Percentiles rank a stretch among this genome's conserved stretches.
phyloP scores from a whole-genome alignment of 208 protist species.

The Tritrichomonas musculus region DNA sequence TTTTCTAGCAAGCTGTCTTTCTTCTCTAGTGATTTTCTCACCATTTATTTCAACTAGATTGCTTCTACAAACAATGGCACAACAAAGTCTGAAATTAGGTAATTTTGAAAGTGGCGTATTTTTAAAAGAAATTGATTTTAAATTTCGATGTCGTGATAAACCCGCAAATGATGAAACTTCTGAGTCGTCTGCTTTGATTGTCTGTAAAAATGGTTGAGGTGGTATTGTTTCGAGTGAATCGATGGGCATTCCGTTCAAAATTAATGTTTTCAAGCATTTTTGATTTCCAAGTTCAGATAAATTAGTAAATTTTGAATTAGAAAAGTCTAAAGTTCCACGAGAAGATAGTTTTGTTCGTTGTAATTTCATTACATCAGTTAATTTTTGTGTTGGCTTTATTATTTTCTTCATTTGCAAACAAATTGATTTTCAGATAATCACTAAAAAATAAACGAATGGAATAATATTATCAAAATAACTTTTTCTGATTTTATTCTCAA shows the following conservation, averaged over 20 bases:
- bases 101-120: neutral
- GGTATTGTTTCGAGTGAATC: neutral
- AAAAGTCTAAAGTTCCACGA: neutral
- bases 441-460: too few relatives aligned
- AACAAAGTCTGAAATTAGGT: neutral
- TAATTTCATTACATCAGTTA: too few relatives aligned
- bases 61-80: neutral
- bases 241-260: neutral
- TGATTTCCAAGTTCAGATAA: neutral
- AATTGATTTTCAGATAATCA: too few relatives aligned
- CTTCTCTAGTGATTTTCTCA: neutral
- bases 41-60: neutral
- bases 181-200: neutral
- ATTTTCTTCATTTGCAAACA: too few relatives aligned
- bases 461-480: too few relatives aligned
- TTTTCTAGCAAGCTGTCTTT: neutral
- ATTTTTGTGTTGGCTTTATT: too few relatives aligned
- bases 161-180: neutral
- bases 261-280: neutral
- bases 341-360: neutral
- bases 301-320: neutral
- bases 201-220: neutral
- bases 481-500: too few relatives aligned
- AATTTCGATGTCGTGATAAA: neutral
- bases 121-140: neutral